Percentiles rank a stretch among this genome's conserved stretches.
Evolutionary conservation across 2,329 filamentous ascomycete species (phyloP).

Genomic region (Drechslerella coelobrocha): DNA sequence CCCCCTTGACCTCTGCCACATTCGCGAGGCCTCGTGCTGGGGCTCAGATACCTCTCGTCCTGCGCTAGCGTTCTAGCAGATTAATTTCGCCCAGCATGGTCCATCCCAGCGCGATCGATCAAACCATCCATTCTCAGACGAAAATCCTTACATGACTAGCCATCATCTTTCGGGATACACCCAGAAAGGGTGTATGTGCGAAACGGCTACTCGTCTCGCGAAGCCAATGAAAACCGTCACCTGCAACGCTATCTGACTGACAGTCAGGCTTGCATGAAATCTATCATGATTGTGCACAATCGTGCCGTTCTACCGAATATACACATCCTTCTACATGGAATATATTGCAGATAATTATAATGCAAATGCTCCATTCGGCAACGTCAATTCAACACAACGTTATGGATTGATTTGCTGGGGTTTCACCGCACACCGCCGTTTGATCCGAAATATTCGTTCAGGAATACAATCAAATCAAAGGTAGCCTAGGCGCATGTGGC

Average conservation of each 20-base stretch:
- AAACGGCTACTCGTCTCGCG: slow-evolving; percentile 16
- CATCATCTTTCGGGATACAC: background rate
- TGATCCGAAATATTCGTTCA: too few relatives aligned
- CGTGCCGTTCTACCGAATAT: too few relatives aligned
- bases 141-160: slow-evolving; percentile 4
- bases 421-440: slow-evolving; percentile 4
- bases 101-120: background rate
- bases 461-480: too few relatives aligned
- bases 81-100: slow-evolving; percentile 11
- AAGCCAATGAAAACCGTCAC: slow-evolving; percentile 6
- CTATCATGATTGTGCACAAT: slow-evolving; percentile 3
- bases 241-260: slow-evolving; percentile 22
- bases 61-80: too few relatives aligned
- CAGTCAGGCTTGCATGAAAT: slow-evolving; percentile 3
- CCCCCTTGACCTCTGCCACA: slow-evolving; percentile 13
- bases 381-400: too few relatives aligned
- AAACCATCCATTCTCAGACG: too few relatives aligned
- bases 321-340: too few relatives aligned
- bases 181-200: slow-evolving; percentile 14
- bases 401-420: too few relatives aligned
- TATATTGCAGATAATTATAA: too few relatives aligned
- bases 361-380: background rate
- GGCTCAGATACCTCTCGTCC: slow-evolving; percentile 19
- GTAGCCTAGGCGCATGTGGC: background rate
- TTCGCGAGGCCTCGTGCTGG: slow-evolving; percentile 12